Conservation (phyloP, 2,329 filamentous ascomycete species). For the Aspergillus phoenicis region DNA sequence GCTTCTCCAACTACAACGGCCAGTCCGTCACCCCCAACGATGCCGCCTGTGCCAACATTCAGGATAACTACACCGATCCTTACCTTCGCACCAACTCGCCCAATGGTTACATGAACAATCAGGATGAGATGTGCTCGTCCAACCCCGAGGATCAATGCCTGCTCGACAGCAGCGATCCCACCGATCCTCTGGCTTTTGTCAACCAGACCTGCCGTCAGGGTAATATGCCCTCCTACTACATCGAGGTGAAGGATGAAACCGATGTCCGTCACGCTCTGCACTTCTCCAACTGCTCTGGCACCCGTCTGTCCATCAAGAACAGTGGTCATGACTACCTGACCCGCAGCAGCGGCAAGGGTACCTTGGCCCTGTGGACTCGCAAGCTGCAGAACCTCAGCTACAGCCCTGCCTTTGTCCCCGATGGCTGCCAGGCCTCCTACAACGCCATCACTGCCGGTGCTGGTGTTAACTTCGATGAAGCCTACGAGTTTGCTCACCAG, state of each 20-base stretch:
- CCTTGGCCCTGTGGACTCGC: slow-evolving; percentile 35
- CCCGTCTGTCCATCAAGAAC: slow-evolving; percentile 32
- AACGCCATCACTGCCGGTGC: slow-evolving; percentile 33
- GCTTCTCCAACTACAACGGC: slow-evolving; percentile 20
- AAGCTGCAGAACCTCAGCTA: slow-evolving; percentile 28
- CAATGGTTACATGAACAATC: slow-evolving; percentile 28
- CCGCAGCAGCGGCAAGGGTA: slow-evolving; percentile 33
- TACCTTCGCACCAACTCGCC: slow-evolving; percentile 18
- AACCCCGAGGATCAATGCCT: slow-evolving; percentile 21
- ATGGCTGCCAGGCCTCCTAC: slow-evolving; percentile 13
- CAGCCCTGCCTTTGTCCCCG: slow-evolving; percentile 7
- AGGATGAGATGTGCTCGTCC: slow-evolving; percentile 26
- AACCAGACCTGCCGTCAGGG: slow-evolving; percentile 19
- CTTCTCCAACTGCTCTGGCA: slow-evolving; percentile 17
- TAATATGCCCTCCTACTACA: slow-evolving; percentile 16
- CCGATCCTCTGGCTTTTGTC: slow-evolving; percentile 13
- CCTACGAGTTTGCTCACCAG: slow-evolving; percentile 28
- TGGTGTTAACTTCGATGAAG: slow-evolving; percentile 32
- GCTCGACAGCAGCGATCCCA: slow-evolving; percentile 20
- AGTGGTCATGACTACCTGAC: slow-evolving; percentile 40
- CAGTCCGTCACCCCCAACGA: slow-evolving; percentile 6
- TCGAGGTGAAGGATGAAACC: slow-evolving; percentile 10
- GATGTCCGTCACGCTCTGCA: slow-evolving; percentile 16
- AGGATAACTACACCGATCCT: slow-evolving; percentile 19
- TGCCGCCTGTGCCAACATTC: slow-evolving; percentile 12